Evolutionary conservation across 257 asterid species (phyloP), one percentile per base, ranked within the genome.

Genomic region (Plantago major): DNA sequence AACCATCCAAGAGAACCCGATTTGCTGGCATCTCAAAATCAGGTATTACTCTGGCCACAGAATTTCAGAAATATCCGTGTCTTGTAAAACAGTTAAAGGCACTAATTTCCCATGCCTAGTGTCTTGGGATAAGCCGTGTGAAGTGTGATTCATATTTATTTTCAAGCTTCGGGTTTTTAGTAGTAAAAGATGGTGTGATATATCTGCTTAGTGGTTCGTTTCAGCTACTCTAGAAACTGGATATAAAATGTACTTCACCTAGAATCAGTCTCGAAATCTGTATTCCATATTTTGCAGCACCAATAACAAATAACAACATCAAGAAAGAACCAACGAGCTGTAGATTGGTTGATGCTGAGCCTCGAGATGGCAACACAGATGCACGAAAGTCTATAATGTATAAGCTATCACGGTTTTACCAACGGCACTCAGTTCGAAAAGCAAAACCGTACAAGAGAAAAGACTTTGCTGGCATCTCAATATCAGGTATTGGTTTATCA

Each of bases 401-500:
- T 57, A 68, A 42, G 69, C 16, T 74, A 61, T 78, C 73, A 48
- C 66, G 38, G 58, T 51, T 74, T 54, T 74, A 70, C 73, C 68
- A 72, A 28, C 44, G 73, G 73, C 58, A 72, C 28, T 61, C 67
- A 13, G 49, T 42, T 37, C 48, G 71, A 55, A 71, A 62, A 10
- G 55, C 46, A 52, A 78, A 61, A 44, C 18, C 60, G 67, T 62
- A 58, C 28, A 64, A 63, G 68, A 70, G 50, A 71, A 68, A 10
- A 64, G 67, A 45, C 13, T 22, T 18, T 17, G 46, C 44, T 46
- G 59, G 62, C 30, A 26, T 58, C 22, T 67, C 76, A 9, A 0
- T 67, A 50, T 73, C 80, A 67, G 83, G 83, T 78, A 74, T 63
- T 19, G 14, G 57, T 71, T 46, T 38, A 22, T 49, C 44, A 42